Percentiles rank a stretch among this genome's conserved stretches.
Conservation (phyloP, 371 early-diverging fungal species). For the Gilbertella persicaria region DNA sequence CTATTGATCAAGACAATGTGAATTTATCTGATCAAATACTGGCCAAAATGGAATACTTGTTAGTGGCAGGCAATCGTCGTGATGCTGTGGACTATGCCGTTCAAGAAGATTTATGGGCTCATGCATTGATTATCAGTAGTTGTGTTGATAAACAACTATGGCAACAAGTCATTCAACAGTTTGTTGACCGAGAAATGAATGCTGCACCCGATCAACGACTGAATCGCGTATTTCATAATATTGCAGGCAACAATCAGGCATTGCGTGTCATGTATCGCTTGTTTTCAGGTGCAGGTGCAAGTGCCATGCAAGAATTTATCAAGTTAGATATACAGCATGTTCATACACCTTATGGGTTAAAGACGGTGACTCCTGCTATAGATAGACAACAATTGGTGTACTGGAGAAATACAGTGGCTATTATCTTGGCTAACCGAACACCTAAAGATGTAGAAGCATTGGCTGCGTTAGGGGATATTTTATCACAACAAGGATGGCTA, state of each 20-base stretch:
- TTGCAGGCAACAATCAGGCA: constrained; percentile 58
- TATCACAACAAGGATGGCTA: constrained; percentile 60
- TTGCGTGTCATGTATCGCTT: constrained; percentile 73
- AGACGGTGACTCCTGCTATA: constrained; percentile 17
- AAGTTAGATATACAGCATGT: constrained; percentile 24
- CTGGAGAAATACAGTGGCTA: constrained; percentile 73
- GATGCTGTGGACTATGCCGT: constrained; percentile 78
- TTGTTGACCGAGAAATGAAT: constrained; percentile 64
- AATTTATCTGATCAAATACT: constrained; percentile 39
- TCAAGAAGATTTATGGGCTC: constrained; percentile 79
- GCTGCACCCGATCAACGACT: constrained; percentile 26
- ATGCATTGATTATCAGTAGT: constrained; percentile 89
- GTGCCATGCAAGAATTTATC: constrained; percentile 46
- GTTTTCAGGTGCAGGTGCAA: constrained; percentile 70
- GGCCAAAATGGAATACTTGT: constrained; percentile 59
- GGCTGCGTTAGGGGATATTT: constrained; percentile 75
- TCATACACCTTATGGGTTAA: constrained; percentile 31
- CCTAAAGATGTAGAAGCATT: constrained; percentile 75
- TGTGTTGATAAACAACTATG: constrained; percentile 82
- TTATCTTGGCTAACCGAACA: constrained; percentile 86
- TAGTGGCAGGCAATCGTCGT: constrained; percentile 75
- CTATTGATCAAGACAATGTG: constrained; percentile 15
- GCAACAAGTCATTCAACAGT: constrained; percentile 75
- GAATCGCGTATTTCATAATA: constrained; percentile 29
- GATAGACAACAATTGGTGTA: constrained; percentile 43